Conservation (phyloP, 2,329 filamentous ascomycete species). For the Dothiorella sarmentorum region DNA sequence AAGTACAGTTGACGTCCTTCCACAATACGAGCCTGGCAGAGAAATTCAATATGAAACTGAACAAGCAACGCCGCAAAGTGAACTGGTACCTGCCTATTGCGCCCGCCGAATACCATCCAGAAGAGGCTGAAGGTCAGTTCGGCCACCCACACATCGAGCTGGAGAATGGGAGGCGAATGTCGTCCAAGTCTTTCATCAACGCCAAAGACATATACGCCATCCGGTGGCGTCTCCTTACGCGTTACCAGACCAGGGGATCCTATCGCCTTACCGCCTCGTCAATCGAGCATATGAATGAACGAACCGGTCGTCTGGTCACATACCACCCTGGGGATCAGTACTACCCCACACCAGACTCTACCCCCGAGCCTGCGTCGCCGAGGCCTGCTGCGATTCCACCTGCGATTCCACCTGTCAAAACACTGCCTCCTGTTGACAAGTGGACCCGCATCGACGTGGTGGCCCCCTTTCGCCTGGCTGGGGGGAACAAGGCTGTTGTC, state of each 20-base stretch:
- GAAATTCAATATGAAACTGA: constrained; percentile 26
- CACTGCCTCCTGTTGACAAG: neutral
- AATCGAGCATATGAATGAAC: neutral
- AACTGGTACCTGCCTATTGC: constrained; percentile 35
- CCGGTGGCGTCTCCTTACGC: constrained; percentile 27
- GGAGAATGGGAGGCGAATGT: constrained; percentile 25
- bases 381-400: too few relatives aligned
- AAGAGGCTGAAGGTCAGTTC: constrained; percentile 24
- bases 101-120: constrained; percentile 31
- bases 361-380: neutral
- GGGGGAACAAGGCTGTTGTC: neutral
- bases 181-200: constrained; percentile 35
- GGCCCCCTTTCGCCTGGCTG: neutral
- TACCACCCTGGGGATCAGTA: neutral
- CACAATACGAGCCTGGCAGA: constrained; percentile 33
- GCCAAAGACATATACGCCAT: constrained; percentile 34
- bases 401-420: too few relatives aligned
- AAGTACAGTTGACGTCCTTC: constrained; percentile 33
- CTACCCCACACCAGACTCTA: neutral
- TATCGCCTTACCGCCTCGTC: neutral
- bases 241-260: neutral
- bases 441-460: constrained; percentile 7
- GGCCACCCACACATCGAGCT: constrained; percentile 18
- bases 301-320: neutral
- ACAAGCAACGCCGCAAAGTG: constrained; percentile 30